A percentile compares a stretch with the other conserved stretches of the same genome.
These are phyloP conservation scores for Effrenium voratum DNA, from an alignment of 73 alveolate genomes.

Conservation along the genomic window DNA sequence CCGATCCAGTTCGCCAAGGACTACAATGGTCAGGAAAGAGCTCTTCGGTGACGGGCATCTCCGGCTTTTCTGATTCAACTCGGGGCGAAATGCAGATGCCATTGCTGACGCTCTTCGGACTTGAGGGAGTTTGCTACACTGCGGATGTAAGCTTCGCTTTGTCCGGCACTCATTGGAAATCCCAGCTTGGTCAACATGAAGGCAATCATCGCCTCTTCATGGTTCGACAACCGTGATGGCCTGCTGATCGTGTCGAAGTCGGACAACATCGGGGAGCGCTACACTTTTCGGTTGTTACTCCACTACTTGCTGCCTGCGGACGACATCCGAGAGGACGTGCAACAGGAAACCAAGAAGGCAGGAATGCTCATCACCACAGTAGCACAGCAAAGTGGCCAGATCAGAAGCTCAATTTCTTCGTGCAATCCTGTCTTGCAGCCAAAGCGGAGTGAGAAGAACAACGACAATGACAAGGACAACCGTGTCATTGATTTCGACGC, in stretches of 20 bases:
- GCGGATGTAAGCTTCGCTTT: neutral
- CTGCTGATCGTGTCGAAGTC: neutral
- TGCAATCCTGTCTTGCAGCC: too few relatives aligned
- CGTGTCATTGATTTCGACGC: too few relatives aligned
- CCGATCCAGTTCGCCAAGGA: neutral
- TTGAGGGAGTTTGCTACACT: neutral
- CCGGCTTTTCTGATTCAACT: conserved; percentile 20
- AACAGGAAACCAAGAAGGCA: too few relatives aligned
- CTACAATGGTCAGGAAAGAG: neutral
- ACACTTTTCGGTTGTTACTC: neutral
- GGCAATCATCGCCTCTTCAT: neutral
- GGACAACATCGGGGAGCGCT: neutral
- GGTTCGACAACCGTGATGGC: neutral
- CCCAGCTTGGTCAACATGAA: neutral
- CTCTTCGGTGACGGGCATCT: conserved; percentile 5
- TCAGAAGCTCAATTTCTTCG: too few relatives aligned
- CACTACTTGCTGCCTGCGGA: neutral
- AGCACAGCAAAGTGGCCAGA: too few relatives aligned
- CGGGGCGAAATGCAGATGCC: neutral
- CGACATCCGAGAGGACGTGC: too few relatives aligned
- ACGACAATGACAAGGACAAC: too few relatives aligned
- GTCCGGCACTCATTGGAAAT: neutral
- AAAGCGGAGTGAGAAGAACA: too few relatives aligned
- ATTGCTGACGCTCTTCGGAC: neutral
- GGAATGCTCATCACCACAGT: too few relatives aligned